phyloP scores from a whole-genome alignment of 2,329 filamentous ascomycete genomes.

The Sordariomycetes sp. region DNA sequence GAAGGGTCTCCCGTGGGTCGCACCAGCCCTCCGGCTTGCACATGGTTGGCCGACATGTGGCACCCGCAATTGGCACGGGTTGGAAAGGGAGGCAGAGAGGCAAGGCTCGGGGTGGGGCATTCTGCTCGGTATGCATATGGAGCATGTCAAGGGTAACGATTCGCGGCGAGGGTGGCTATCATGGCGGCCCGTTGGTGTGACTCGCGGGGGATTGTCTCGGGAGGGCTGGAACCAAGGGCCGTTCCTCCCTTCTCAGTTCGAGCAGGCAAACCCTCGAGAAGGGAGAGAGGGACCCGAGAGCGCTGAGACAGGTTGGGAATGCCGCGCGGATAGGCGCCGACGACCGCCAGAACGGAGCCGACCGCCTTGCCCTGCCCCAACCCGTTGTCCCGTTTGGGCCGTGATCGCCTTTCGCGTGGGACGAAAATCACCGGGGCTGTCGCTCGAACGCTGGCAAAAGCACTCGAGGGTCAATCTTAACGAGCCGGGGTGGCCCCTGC shows the following conservation, averaged over 20 bases:
- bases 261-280: too few relatives aligned
- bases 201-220: too few relatives aligned
- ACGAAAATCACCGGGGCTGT: background rate
- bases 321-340: too few relatives aligned
- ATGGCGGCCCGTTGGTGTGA: background rate
- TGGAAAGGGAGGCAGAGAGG: background rate
- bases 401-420: background rate
- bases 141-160: background rate
- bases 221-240: too few relatives aligned
- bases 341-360: too few relatives aligned
- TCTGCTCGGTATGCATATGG: background rate
- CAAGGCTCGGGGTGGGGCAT: background rate
- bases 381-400: too few relatives aligned
- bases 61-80: background rate
- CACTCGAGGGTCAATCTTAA: background rate
- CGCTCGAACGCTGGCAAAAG: background rate
- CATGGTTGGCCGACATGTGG: background rate
- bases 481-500: background rate
- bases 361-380: too few relatives aligned
- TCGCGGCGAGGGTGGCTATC: background rate
- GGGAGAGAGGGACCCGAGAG: too few relatives aligned
- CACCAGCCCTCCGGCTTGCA: background rate
- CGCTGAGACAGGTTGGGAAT: too few relatives aligned
- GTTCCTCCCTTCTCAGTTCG: background rate
- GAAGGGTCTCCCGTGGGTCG: background rate